Conservation (phyloP, 148 eudicot genomes). For the Drosera capensis region DNA sequence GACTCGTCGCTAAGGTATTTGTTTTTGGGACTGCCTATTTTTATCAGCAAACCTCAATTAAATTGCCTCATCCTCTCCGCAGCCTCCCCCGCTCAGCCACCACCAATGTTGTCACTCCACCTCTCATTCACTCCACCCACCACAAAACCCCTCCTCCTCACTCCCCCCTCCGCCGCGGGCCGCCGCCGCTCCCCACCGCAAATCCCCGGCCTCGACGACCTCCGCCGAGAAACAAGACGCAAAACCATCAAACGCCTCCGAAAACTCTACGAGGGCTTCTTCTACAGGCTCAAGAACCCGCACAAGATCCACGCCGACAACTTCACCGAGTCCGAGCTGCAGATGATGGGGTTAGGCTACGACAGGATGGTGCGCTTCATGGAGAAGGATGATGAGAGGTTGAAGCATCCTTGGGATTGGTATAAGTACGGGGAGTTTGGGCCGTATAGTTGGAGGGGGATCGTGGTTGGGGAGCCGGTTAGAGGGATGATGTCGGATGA, state of each 20-base stretch:
- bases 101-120: constrained; percentile 4
- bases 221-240: constrained; percentile 58
- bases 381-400: constrained; percentile 78
- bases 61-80: constrained; percentile 19
- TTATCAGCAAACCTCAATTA: too few relatives aligned
- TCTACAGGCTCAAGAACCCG: constrained; percentile 83
- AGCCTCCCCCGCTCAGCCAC: constrained; percentile 5
- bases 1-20: too few relatives aligned
- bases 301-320: constrained; percentile 60
- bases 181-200: constrained; percentile 30
- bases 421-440: constrained; percentile 87
- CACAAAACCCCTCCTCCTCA: constrained; percentile 9
- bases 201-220: constrained; percentile 52
- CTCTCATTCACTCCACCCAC: neutral
- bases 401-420: constrained; percentile 84
- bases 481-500: constrained; percentile 67
- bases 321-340: constrained; percentile 77
- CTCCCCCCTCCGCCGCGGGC: constrained; percentile 44
- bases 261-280: constrained; percentile 56
- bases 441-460: constrained; percentile 87
- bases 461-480: constrained; percentile 80
- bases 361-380: constrained; percentile 91
- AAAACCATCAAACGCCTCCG: constrained; percentile 46
- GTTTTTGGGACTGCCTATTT: too few relatives aligned
- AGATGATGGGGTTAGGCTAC: constrained; percentile 86